Conservation (phyloP, 2,329 filamentous ascomycete species). For the Nectriaceae sp. region DNA sequence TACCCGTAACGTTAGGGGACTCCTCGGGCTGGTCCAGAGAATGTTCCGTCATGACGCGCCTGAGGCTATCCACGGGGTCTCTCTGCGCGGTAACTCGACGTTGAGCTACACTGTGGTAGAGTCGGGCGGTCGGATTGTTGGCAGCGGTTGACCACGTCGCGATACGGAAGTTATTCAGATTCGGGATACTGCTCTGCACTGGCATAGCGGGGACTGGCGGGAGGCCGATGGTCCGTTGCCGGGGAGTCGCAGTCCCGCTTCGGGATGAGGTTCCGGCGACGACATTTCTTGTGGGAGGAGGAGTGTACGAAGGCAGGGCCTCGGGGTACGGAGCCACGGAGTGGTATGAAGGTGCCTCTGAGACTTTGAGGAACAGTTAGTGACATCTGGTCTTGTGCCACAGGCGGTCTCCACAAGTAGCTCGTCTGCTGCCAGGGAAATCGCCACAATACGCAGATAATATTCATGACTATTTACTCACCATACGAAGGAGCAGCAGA, state of each 20-base stretch:
- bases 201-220: conserved; percentile 50
- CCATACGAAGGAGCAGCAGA: conserved; percentile 70
- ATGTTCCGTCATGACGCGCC: conserved; percentile 21
- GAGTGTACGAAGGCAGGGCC: conserved; percentile 53
- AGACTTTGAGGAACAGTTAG: conserved; percentile 46
- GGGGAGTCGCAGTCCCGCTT: conserved; percentile 28
- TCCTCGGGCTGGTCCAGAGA: conserved; percentile 18
- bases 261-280: conserved; percentile 20
- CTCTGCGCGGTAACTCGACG: conserved; percentile 55
- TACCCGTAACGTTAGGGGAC: conserved; percentile 11
- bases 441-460: conserved; percentile 2
- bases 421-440: conserved; percentile 10
- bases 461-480: conserved; percentile 37
- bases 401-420: conserved; percentile 7
- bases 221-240: conserved; percentile 45
- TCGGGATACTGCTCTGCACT: conserved; percentile 41
- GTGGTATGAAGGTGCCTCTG: conserved; percentile 66
- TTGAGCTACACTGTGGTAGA: conserved; percentile 65
- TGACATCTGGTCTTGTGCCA: conserved; percentile 17
- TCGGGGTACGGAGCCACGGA: conserved; percentile 52
- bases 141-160: conserved; percentile 62
- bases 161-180: conserved; percentile 56
- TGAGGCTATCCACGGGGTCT: conserved; percentile 32
- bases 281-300: conserved; percentile 26
- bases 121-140: conserved; percentile 55